Evolutionary conservation across 2,329 filamentous ascomycete genomes (phyloP).

Genomic region (Alternaria sp.): DNA sequence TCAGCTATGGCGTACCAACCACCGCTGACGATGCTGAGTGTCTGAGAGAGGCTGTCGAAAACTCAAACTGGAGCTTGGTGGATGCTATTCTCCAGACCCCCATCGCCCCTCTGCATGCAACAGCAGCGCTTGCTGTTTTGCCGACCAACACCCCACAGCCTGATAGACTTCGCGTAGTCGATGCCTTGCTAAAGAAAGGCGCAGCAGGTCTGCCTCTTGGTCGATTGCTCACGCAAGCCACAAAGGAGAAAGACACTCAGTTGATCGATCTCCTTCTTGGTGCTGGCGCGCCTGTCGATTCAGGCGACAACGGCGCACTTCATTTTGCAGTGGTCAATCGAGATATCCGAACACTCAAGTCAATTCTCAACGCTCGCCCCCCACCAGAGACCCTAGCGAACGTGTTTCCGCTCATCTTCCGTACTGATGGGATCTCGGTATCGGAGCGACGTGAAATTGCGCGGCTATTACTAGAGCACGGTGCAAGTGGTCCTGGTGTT

Average conservation of each 20-base stretch:
- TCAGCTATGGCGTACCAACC: slow-evolving; percentile 40
- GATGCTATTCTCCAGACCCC: slow-evolving; percentile 34
- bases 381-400: slow-evolving; percentile 29
- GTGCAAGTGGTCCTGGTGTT: slow-evolving; percentile 36
- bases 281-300: slow-evolving; percentile 32
- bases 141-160: slow-evolving; percentile 24
- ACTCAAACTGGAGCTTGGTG: slow-evolving; percentile 38
- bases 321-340: slow-evolving; percentile 32
- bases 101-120: slow-evolving; percentile 37
- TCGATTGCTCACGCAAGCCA: slow-evolving; percentile 35
- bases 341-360: slow-evolving; percentile 28
- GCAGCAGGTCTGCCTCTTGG: slow-evolving; percentile 36
- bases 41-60: slow-evolving; percentile 32
- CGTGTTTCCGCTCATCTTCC: slow-evolving; percentile 29
- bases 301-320: slow-evolving; percentile 25
- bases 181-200: slow-evolving; percentile 34
- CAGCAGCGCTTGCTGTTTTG: slow-evolving; percentile 31
- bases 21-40: slow-evolving; percentile 39
- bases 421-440: slow-evolving; percentile 21
- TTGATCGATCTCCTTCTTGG: slow-evolving; percentile 38
- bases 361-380: slow-evolving; percentile 30
- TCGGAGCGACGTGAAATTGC: slow-evolving; percentile 31
- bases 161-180: slow-evolving; percentile 36
- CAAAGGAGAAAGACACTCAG: slow-evolving; percentile 37
- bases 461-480: slow-evolving; percentile 32